A percentile compares a stretch with the other conserved stretches of the same genome.
These are phyloP conservation scores for Hordeum marinum DNA, from an alignment of 176 grass and related monocot genomes.

Conservation along the genomic window DNA sequence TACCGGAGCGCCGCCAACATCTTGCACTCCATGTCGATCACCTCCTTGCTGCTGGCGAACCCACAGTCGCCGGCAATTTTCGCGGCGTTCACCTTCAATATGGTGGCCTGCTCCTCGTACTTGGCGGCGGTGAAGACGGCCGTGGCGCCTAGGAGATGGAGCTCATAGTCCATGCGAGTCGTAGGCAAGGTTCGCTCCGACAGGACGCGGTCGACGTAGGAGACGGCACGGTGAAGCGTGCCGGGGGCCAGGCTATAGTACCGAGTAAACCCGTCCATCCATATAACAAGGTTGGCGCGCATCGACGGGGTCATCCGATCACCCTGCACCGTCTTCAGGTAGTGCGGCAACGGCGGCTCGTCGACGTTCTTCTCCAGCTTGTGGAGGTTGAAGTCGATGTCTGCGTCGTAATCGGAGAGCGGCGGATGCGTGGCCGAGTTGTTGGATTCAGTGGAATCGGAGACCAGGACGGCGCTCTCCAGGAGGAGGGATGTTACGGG, in stretches of 20 bases:
- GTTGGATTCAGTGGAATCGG: background rate
- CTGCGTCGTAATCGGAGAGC: background rate
- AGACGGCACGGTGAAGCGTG: slow-evolving; percentile 25
- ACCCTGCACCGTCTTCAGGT: background rate
- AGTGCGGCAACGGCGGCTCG: background rate
- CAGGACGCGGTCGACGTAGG: slow-evolving; percentile 23
- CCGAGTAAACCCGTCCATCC: background rate
- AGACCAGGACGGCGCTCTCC: background rate
- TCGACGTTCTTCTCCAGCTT: background rate
- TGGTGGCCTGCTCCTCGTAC: slow-evolving; percentile 15
- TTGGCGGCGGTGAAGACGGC: slow-evolving; percentile 30
- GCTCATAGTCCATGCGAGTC: background rate
- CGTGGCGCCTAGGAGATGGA: slow-evolving; percentile 11
- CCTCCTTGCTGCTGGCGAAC: background rate
- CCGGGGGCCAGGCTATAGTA: background rate
- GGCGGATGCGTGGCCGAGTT: background rate
- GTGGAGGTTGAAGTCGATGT: slow-evolving; percentile 13
- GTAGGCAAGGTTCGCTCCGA: background rate
- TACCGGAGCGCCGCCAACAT: slow-evolving; percentile 12
- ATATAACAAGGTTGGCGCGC: slow-evolving; percentile 1
- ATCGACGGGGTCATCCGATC: background rate
- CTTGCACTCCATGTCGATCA: background rate
- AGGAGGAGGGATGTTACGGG: background rate
- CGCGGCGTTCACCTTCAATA: background rate
- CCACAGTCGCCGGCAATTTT: background rate